Evolutionary conservation across 805 yeast genomes (phyloP).

Genomic region (Kuraishia hungarica): DNA sequence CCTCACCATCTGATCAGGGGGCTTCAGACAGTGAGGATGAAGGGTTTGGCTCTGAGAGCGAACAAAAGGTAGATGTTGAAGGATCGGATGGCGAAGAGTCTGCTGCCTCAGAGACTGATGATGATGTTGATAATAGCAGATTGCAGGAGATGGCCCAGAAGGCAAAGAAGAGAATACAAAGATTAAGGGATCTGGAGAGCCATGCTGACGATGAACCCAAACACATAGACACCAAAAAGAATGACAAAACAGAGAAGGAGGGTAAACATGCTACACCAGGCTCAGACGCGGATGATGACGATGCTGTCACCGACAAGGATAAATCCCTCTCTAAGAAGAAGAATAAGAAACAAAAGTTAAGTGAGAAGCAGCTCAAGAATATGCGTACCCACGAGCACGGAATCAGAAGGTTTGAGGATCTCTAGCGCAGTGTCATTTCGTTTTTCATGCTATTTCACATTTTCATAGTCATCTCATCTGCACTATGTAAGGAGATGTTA

Average conservation of each 20-base stretch:
- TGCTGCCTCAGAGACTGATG: background rate
- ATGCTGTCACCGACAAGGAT: conserved; percentile 10
- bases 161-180: background rate
- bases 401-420: conserved; percentile 54
- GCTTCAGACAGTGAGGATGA: conserved; percentile 10
- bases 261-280: background rate
- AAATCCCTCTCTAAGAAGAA: conserved; percentile 15
- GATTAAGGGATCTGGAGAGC: background rate
- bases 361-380: conserved; percentile 38
- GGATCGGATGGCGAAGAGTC: background rate
- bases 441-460: no score
- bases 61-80: background rate
- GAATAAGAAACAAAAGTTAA: conserved; percentile 22
- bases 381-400: conserved; percentile 53
- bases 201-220: background rate
- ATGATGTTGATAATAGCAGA: background rate
- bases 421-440: conserved; percentile 22
- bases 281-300: conserved; percentile 2
- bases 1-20: conserved; percentile 4
- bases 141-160: background rate
- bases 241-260: background rate
- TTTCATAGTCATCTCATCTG: no score
- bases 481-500: no score
- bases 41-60: conserved; percentile 8
- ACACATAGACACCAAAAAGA: background rate